A percentile compares a stretch with the other conserved stretches of the same genome.
phyloP scores from a whole-genome alignment of 2,329 filamentous ascomycete genomes.

The Microascus cirrosus region DNA sequence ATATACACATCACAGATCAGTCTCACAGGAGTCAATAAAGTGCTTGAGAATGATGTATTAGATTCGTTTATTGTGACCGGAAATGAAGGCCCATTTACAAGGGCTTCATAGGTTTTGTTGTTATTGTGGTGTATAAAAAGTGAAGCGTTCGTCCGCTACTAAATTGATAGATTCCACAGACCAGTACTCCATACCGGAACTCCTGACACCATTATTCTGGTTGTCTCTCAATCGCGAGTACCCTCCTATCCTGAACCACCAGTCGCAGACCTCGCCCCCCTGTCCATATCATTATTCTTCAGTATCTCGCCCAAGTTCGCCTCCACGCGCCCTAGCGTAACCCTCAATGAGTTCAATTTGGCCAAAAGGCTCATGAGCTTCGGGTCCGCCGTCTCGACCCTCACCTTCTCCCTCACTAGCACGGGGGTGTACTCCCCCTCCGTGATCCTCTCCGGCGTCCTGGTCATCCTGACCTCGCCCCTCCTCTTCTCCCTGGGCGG shows the following conservation, averaged over 20 bases:
- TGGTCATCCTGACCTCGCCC: not conserved
- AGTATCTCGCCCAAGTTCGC: constrained; percentile 69
- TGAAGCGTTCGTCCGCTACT: not conserved
- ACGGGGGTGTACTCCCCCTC: constrained; percentile 41
- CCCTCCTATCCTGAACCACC: not conserved
- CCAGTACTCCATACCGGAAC: too few relatives aligned
- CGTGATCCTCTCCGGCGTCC: not conserved
- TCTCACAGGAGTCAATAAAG: not conserved
- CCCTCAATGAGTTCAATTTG: constrained; percentile 68
- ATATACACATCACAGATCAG: not conserved
- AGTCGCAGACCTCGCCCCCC: not conserved
- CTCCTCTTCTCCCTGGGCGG: not conserved
- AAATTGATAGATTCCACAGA: too few relatives aligned
- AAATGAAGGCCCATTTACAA: not conserved
- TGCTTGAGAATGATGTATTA: not conserved
- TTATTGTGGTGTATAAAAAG: not conserved
- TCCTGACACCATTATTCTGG: too few relatives aligned
- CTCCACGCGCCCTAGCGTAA: constrained; percentile 59
- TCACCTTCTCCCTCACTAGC: constrained; percentile 78
- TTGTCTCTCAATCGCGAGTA: too few relatives aligned
- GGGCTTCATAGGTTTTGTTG: not conserved
- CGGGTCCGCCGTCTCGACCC: constrained; percentile 82
- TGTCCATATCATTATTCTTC: constrained; percentile 32
- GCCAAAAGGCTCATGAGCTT: constrained; percentile 73
- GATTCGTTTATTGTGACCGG: not conserved